Evolutionary conservation across 1,284 basidiomycete species (phyloP).

Genomic region (Tilletia walkeri): DNA sequence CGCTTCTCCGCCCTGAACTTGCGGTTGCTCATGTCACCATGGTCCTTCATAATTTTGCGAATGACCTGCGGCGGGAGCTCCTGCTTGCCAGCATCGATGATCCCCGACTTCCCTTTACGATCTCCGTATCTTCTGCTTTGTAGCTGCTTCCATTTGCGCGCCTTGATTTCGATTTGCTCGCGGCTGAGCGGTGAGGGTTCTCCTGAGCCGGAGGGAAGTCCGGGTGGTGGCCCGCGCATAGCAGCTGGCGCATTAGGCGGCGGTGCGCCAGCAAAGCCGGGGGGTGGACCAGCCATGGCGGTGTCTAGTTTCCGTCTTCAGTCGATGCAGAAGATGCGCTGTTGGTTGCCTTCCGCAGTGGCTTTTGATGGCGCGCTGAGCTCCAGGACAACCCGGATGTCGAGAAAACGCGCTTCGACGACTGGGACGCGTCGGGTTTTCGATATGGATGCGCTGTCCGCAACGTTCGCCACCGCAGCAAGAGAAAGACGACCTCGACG

Average conservation of each 20-base stretch:
- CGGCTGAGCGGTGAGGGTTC: slow-evolving; percentile 64
- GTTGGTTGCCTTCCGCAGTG: neutral
- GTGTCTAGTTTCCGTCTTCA: neutral
- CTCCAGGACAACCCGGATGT: no score
- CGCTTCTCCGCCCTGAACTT: slow-evolving; percentile 96
- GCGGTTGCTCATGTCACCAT: slow-evolving; percentile 57
- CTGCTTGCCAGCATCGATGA: slow-evolving; percentile 89
- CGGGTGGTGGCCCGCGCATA: slow-evolving; percentile 30
- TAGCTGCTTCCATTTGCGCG: slow-evolving; percentile 90
- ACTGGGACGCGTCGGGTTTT: no score
- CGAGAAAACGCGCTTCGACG: no score
- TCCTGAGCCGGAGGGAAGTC: slow-evolving; percentile 9
- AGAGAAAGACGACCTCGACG: no score
- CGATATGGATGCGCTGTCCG: no score
- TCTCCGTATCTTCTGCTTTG: slow-evolving; percentile 86
- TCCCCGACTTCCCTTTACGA: slow-evolving; percentile 75
- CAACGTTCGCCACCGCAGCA: no score
- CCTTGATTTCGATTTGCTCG: slow-evolving; percentile 77
- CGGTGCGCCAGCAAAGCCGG: slow-evolving; percentile 33
- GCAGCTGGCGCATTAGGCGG: slow-evolving; percentile 34
- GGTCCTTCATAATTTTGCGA: slow-evolving; percentile 57
- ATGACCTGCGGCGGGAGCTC: slow-evolving; percentile 70
- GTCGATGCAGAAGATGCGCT: no score
- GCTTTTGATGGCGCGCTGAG: neutral
- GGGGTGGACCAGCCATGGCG: slow-evolving; percentile 37